These are phyloP conservation scores for Polytrichum formosum DNA, from an alignment of 225 moss, liverwort and hornwort species.

Conservation along the genomic window DNA sequence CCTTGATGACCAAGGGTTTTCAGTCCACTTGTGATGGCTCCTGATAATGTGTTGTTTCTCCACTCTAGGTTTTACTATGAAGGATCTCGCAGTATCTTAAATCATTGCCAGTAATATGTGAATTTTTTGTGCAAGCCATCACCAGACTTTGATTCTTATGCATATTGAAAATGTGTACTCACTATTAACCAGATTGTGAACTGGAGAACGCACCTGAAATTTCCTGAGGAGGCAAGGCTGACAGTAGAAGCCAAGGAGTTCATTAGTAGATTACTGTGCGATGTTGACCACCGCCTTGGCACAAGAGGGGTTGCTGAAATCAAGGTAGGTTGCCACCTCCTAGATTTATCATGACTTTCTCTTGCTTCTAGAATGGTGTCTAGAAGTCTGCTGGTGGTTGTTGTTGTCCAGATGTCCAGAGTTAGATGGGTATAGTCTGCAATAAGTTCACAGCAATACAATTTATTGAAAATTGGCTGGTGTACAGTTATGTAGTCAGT, in stretches of 20 bases:
- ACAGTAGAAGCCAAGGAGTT: conserved; percentile 55
- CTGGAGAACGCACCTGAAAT: conserved; percentile 67
- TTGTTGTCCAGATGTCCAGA: background rate
- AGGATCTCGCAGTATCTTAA: background rate
- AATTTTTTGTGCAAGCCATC: background rate
- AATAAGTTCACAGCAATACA: background rate
- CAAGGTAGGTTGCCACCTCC: conserved; percentile 26
- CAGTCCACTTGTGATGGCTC: too few relatives aligned
- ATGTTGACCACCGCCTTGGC: conserved; percentile 64
- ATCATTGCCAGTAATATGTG: background rate
- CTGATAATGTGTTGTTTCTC: too few relatives aligned
- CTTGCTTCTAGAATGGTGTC: too few relatives aligned
- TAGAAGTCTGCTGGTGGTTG: background rate
- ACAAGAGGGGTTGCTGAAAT: conserved; percentile 62
- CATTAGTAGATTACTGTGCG: conserved; percentile 63
- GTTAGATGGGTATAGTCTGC: too few relatives aligned
- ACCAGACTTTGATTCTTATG: background rate
- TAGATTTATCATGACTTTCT: background rate
- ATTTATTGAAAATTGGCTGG: too few relatives aligned
- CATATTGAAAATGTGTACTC: too few relatives aligned
- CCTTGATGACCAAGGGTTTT: too few relatives aligned
- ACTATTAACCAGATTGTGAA: conserved; percentile 47
- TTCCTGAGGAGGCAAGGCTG: conserved; percentile 66
- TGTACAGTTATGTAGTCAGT: too few relatives aligned
- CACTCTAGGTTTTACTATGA: too few relatives aligned